Percentiles rank a stretch among this genome's conserved stretches.
Evolutionary conservation across 768 basidiomycete species (phyloP).

Genomic region (Lentinula lateritia): DNA sequence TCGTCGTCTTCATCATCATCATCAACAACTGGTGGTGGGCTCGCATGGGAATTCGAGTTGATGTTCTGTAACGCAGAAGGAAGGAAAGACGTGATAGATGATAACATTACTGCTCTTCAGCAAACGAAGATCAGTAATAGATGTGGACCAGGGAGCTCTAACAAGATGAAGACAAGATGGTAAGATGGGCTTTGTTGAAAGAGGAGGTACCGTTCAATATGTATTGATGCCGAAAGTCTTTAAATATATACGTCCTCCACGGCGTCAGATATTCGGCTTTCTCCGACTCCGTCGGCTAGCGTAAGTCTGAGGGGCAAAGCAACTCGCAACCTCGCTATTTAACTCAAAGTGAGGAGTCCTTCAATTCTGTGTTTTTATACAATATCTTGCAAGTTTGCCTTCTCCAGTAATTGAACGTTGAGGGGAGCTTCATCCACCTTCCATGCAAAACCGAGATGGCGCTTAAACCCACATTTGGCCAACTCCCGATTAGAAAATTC

Average conservation of each 20-base stretch:
- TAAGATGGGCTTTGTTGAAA: background rate
- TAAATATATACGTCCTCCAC: too few relatives aligned
- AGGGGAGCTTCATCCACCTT: too few relatives aligned
- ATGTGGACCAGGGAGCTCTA: background rate
- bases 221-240: too few relatives aligned
- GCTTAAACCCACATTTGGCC: too few relatives aligned
- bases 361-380: too few relatives aligned
- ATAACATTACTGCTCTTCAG: conserved; percentile 2
- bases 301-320: background rate
- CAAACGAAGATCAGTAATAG: background rate
- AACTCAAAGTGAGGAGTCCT: too few relatives aligned
- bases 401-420: too few relatives aligned
- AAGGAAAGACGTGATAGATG: conserved; percentile 7
- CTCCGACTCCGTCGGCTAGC: background rate
- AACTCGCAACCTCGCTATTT: background rate
- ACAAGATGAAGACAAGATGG: background rate
- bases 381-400: too few relatives aligned
- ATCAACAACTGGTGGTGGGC: conserved; percentile 5
- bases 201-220: background rate
- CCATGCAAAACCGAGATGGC: too few relatives aligned
- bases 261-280: background rate
- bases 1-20: conserved; percentile 7
- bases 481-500: too few relatives aligned
- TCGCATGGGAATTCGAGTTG: background rate
- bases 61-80: conserved; percentile 7